These are phyloP conservation scores for Papiliotrema flavescens DNA, from an alignment of 1,284 basidiomycete species.

Conservation along the genomic window DNA sequence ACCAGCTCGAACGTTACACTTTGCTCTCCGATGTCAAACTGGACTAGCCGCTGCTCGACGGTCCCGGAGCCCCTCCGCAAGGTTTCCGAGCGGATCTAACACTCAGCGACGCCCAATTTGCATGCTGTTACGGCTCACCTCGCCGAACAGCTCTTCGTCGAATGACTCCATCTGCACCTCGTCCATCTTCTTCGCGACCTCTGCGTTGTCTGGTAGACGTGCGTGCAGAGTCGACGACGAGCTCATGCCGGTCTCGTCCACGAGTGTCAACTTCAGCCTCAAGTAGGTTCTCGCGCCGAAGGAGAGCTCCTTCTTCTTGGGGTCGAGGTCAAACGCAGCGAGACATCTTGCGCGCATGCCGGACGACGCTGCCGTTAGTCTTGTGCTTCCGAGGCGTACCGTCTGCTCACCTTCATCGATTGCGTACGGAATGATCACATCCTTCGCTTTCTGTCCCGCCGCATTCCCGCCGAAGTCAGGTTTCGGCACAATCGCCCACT, in stretches of 20 bases:
- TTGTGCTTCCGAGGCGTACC: not conserved
- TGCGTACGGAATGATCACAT: slow-evolving; percentile 47
- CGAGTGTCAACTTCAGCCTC: slow-evolving; percentile 27
- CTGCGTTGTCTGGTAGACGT: slow-evolving; percentile 5
- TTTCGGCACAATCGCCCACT: slow-evolving; percentile 42
- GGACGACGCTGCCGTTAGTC: slow-evolving; percentile 18
- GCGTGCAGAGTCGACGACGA: slow-evolving; percentile 12
- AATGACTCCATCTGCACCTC: slow-evolving; percentile 43
- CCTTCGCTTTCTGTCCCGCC: slow-evolving; percentile 34
- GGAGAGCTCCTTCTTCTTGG: slow-evolving; percentile 29
- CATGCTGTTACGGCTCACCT: slow-evolving; percentile 20
- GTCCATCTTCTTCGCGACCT: slow-evolving; percentile 27
- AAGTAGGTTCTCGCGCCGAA: slow-evolving; percentile 33
- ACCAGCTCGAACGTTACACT: slow-evolving; percentile 33
- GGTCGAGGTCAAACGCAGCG: slow-evolving; percentile 44
- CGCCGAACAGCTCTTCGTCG: slow-evolving; percentile 45
- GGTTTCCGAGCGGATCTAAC: slow-evolving; percentile 15
- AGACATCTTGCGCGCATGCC: slow-evolving; percentile 29
- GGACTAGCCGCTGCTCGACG: slow-evolving; percentile 16
- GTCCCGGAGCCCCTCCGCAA: slow-evolving; percentile 19
- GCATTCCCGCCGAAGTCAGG: slow-evolving; percentile 36
- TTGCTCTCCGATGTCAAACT: slow-evolving; percentile 21
- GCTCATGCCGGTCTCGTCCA: slow-evolving; percentile 9
- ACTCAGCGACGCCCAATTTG: not conserved
- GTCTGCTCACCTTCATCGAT: slow-evolving; percentile 41